phyloP scores from a whole-genome alignment of 2,329 filamentous ascomycete species.

The Trichoderma gracile region DNA sequence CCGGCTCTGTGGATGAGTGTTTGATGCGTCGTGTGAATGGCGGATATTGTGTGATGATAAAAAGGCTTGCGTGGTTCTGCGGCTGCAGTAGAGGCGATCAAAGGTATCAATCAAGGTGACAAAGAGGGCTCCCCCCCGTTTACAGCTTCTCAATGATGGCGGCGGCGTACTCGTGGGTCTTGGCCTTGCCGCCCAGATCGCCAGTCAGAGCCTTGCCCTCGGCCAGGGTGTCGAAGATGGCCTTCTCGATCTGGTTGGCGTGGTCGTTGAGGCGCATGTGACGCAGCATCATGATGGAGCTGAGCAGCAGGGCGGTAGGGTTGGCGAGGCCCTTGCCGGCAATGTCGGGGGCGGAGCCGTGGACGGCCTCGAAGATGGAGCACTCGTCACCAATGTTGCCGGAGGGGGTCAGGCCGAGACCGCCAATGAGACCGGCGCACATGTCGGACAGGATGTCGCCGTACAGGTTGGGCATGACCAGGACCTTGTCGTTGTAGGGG shows the following conservation, averaged over 20 bases:
- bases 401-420: slow-evolving; percentile 93
- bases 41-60: background rate
- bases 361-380: slow-evolving; percentile 99
- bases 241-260: slow-evolving; percentile 85
- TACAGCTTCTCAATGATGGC: slow-evolving; percentile 79
- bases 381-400: slow-evolving; percentile 99
- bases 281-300: slow-evolving; percentile 99
- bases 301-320: slow-evolving; percentile 92
- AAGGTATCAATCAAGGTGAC: slow-evolving; percentile 15
- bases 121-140: slow-evolving; percentile 29
- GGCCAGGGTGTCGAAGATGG: slow-evolving; percentile 90
- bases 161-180: slow-evolving; percentile 89
- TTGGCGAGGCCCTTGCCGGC: slow-evolving; percentile 95
- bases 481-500: slow-evolving; percentile 98
- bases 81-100: background rate
- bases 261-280: slow-evolving; percentile 91
- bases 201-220: slow-evolving; percentile 97
- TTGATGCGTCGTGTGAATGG: background rate
- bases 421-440: slow-evolving; percentile 97
- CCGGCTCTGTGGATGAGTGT: background rate
- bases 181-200: slow-evolving; percentile 92
- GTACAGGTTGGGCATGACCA: slow-evolving; percentile 98
- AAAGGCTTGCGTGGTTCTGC: background rate
- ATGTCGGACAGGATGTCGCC: slow-evolving; percentile 99
- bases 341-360: slow-evolving; percentile 96